These are phyloP conservation scores for Tylopilus intermedius DNA, from an alignment of 768 basidiomycete genomes.

Conservation along the genomic window DNA sequence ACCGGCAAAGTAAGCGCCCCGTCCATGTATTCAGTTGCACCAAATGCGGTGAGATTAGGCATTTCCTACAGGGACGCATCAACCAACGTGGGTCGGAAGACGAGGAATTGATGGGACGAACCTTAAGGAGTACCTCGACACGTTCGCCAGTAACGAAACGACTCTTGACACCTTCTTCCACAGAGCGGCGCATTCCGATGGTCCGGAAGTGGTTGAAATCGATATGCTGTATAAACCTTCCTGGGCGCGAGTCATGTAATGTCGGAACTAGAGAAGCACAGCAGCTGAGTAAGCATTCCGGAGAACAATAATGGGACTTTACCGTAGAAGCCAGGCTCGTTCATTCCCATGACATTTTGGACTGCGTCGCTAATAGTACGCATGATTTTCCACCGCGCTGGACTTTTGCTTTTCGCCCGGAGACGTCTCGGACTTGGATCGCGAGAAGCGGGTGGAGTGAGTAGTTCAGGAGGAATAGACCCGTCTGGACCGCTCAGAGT, in stretches of 20 bases:
- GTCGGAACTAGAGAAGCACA: conserved; percentile 49
- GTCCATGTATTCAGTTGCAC: conserved; percentile 99
- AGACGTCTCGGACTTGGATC: conserved; percentile 78
- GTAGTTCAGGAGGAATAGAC: conserved; percentile 66
- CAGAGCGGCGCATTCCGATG: conserved; percentile 89
- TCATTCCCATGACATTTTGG: conserved; percentile 59
- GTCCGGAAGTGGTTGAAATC: conserved; percentile 98
- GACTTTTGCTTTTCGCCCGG: conserved; percentile 72
- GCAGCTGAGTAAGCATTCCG: conserved; percentile 3
- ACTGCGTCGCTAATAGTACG: conserved; percentile 75
- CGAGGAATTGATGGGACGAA: conserved; percentile 27
- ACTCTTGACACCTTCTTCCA: conserved; percentile 83
- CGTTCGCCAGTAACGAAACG: conserved; percentile 92
- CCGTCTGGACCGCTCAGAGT: conserved; percentile 59
- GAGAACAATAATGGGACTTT: conserved; percentile 19
- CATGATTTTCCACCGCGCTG: conserved; percentile 79
- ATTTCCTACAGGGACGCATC: conserved; percentile 56
- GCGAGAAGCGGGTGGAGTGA: conserved; percentile 76
- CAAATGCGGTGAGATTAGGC: conserved; percentile 80
- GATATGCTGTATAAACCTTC: conserved; percentile 78
- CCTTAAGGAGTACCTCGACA: conserved; percentile 73
- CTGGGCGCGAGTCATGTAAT: conserved; percentile 65
- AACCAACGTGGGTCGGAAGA: conserved; percentile 5
- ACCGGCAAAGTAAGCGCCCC: conserved; percentile 81
- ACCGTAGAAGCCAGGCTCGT: conserved; percentile 72